A percentile compares a stretch with the other conserved stretches of the same genome.
Conservation (phyloP, 129 eudicot species). For the Heracleum sosnowskyi region DNA sequence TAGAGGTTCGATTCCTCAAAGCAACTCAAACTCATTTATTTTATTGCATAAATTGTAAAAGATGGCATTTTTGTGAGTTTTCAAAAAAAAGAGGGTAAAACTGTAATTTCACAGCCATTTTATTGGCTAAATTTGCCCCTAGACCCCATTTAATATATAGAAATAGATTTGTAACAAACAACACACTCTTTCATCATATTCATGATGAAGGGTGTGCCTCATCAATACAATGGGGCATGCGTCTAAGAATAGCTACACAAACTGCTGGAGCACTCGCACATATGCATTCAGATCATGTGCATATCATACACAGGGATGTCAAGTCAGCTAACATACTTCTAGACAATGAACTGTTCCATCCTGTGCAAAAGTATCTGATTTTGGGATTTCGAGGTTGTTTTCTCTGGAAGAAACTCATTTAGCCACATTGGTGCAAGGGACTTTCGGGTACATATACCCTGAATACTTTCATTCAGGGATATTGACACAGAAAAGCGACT, state of each 20-base stretch:
- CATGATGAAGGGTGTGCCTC: neutral
- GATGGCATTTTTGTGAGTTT: no score
- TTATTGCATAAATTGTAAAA: no score
- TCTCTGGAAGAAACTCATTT: neutral
- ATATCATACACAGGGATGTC: slow-evolving; percentile 5
- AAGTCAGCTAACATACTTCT: neutral
- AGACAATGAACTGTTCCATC: neutral
- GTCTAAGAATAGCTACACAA: neutral
- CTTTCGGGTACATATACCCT: neutral
- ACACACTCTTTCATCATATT: neutral
- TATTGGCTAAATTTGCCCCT: no score
- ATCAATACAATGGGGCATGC: neutral
- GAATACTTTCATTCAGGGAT: neutral
- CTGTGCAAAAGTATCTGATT: slow-evolving; percentile 2
- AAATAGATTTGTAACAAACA: slow-evolving; percentile 1
- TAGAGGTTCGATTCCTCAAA: no score
- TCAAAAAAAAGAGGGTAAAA: no score
- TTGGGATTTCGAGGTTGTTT: neutral
- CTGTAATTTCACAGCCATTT: no score
- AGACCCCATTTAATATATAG: no score
- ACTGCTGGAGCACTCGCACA: neutral
- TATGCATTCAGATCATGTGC: neutral
- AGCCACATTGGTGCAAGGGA: neutral
- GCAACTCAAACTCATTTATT: no score
- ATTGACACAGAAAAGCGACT: neutral